Conservation (phyloP, 768 basidiomycete genomes). For the Macrolepiota fuliginosa region DNA sequence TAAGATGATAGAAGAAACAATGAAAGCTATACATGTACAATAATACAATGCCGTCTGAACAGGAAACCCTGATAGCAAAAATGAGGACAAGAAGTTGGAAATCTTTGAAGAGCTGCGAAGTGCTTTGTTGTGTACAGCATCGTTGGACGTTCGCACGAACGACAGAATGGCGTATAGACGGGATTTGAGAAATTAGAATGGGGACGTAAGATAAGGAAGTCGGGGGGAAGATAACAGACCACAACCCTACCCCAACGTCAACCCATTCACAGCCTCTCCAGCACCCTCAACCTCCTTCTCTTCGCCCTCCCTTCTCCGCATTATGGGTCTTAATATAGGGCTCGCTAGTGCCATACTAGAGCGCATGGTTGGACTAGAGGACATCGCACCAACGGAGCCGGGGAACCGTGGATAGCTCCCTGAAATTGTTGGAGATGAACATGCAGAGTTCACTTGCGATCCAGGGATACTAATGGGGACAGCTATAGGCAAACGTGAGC, state of each 20-base stretch:
- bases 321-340: conserved; percentile 71
- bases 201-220: neutral
- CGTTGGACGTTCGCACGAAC: too few species aligned
- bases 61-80: neutral
- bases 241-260: conserved; percentile 42
- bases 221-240: neutral
- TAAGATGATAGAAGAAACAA: too few species aligned
- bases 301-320: conserved; percentile 55
- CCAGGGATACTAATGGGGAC: conserved; percentile 64
- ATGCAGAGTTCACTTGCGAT: conserved; percentile 56
- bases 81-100: neutral
- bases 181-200: neutral
- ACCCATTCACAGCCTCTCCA: conserved; percentile 70
- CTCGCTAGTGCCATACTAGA: conserved; percentile 68
- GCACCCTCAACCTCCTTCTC: conserved; percentile 77
- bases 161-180: neutral
- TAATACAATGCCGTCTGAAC: neutral
- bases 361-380: conserved; percentile 75
- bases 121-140: too few species aligned
- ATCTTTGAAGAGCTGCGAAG: too few species aligned
- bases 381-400: conserved; percentile 46
- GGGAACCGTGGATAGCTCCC: conserved; percentile 47
- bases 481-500: conserved; percentile 56
- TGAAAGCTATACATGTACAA: neutral
- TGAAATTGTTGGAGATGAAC: conserved; percentile 72